Evolutionary conservation across 495 filamentous ascomycete genomes (phyloP).

Genomic region (Trichoderma gamsii): DNA sequence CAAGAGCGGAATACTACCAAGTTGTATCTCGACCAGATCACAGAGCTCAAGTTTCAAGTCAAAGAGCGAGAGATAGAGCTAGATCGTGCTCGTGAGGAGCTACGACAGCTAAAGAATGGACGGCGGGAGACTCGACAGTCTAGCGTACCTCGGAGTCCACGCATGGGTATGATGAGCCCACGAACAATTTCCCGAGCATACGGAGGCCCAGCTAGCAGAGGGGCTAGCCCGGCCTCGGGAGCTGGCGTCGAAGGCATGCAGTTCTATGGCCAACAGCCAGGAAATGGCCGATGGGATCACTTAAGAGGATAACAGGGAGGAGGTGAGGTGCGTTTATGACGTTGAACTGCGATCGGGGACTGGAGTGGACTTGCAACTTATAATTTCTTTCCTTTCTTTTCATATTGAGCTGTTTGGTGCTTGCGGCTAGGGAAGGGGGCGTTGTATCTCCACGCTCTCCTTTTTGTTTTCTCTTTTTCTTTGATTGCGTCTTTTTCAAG

Average conservation of each 20-base stretch:
- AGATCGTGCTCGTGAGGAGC: constrained; percentile 30
- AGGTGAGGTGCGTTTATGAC: background rate
- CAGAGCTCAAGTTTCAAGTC: constrained; percentile 50
- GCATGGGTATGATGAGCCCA: constrained; percentile 39
- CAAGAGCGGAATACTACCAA: constrained; percentile 37
- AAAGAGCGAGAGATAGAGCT: constrained; percentile 57
- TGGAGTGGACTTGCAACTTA: background rate
- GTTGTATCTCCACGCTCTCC: background rate
- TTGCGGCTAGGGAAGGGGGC: background rate
- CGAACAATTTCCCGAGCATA: constrained; percentile 23
- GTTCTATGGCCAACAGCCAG: constrained; percentile 22
- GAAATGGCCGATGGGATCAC: constrained; percentile 31
- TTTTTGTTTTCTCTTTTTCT: background rate
- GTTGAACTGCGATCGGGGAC: background rate
- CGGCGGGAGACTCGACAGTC: constrained; percentile 45
- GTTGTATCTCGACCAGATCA: constrained; percentile 31
- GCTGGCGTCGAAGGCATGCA: constrained; percentile 22
- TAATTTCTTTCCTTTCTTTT: background rate
- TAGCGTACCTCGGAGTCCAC: constrained; percentile 44
- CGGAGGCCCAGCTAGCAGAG: constrained; percentile 36
- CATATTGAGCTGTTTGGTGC: background rate
- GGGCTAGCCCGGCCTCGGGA: constrained; percentile 38
- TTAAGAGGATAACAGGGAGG: constrained; percentile 25
- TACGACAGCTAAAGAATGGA: constrained; percentile 38
- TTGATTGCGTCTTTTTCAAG: background rate